phyloP scores from a whole-genome alignment of 1,139 yeast genomes.

The Saccharomyces hybrid region DNA sequence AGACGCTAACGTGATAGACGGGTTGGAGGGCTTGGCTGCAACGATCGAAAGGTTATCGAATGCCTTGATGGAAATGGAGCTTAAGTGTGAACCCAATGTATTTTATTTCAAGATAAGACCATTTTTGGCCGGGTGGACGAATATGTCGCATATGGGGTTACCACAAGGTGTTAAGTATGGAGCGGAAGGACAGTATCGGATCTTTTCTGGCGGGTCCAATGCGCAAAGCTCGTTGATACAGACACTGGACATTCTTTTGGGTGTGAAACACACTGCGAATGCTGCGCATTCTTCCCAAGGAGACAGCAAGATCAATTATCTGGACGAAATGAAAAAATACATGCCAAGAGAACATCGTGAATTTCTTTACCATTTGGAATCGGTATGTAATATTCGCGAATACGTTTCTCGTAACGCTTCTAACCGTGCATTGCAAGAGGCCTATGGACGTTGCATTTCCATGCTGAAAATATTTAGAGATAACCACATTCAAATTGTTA shows the following conservation, averaged over 20 bases:
- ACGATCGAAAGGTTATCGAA: slow-evolving; percentile 69
- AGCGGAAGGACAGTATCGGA: slow-evolving; percentile 47
- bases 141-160: slow-evolving; percentile 82
- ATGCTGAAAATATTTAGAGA: slow-evolving; percentile 85
- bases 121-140: slow-evolving; percentile 88
- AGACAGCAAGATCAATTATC: slow-evolving; percentile 39
- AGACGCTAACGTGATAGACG: slow-evolving; percentile 16
- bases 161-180: slow-evolving; percentile 76
- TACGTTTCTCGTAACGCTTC: slow-evolving; percentile 44
- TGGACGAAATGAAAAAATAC: slow-evolving; percentile 76
- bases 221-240: slow-evolving; percentile 90
- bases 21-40: slow-evolving; percentile 44
- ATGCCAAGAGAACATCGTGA: slow-evolving; percentile 85
- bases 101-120: slow-evolving; percentile 85
- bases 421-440: slow-evolving; percentile 52
- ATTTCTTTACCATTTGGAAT: slow-evolving; percentile 54
- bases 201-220: slow-evolving; percentile 84
- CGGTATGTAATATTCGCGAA: slow-evolving; percentile 53
- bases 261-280: slow-evolving; percentile 70
- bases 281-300: slow-evolving; percentile 40
- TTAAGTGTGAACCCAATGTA: slow-evolving; percentile 90
- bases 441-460: slow-evolving; percentile 86
- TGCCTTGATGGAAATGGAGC: slow-evolving; percentile 76
- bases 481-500: slow-evolving; percentile 86
- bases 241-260: slow-evolving; percentile 68